Base-by-base conservation (phyloP, 2,329 filamentous ascomycete species). In the Podosphaera aphanis region DNA sequence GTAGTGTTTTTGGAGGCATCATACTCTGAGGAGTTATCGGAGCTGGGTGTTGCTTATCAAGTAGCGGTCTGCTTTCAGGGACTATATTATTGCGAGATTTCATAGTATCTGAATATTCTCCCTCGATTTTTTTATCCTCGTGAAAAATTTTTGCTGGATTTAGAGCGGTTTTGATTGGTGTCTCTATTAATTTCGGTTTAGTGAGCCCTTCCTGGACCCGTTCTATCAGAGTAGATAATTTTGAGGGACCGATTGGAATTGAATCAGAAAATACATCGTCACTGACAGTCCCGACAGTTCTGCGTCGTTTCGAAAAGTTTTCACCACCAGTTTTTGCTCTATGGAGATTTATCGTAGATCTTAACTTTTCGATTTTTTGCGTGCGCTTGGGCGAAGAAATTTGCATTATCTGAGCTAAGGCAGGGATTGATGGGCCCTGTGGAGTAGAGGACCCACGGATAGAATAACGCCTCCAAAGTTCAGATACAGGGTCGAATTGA, bases 391-490 rank as follows among this genome's bases (percentile, higher is more conserved):
- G 78, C 2, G 79, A 83, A 3, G 77, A 83, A 0, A 78, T 81
- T 2, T 77, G 67, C 63, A 80, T 73, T 21, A 83, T 63, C 46
- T 80, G 72, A 43, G 73, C 71, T 20, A 83, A 64, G 15, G 69
- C 35, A 73, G 72, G 52, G 74, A 75, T 37, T 58, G 53, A 20
- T 43, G 49, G 48, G 20, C 52, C 52, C 48, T 55, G 53, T 35
- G 53, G 52, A 31, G 56, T 55, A 39, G 51, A 44, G 19, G 64
- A 53, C 21, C 51, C 60, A 38, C 67, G 60, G 18, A 74, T 61
- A 33, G 79, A 71, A 57, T 83, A 84, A 45, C 79, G 74, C 53
- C 80, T 81, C 82, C 82, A 88, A 1, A 86, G 62, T 51, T 86
- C 79, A 27, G 78, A 62, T 2, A 79, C 79, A 33, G 82, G 78